Evolutionary conservation across 305 asterid species (phyloP), one percentile per base, ranked within the genome.

Genomic region (Rubia tinctorum): DNA sequence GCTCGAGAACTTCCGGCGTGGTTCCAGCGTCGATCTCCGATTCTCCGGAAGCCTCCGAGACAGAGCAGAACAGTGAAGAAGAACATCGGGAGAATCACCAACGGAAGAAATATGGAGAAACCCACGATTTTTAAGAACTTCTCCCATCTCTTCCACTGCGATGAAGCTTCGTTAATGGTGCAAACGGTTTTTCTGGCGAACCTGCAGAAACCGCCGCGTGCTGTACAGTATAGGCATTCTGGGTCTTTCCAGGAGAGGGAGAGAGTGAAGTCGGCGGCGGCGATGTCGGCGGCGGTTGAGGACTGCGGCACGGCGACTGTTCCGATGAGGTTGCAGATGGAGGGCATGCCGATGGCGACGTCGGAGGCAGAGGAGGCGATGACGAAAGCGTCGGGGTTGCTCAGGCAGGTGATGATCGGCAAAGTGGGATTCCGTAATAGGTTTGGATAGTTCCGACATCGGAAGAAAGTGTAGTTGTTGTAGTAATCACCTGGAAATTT

Each of bases 191-290:
- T 56, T 23, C 74, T 71, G 55, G 58, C 62, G 68, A 65, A 75
- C 25, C 83, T 80, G 74, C 87, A 83, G 8, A 66, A 6, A 13
- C 75, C 78, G 0, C 80, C 81, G 5, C 40, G 76, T 66, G 76
- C 84, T 64, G 73, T 81, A 71, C 96, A 91, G 27, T 73, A 81
- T 55, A 68, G 70, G 61, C 96, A 90, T 25, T 71, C 77, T 0
- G 96, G 97, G 7, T 45, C 72, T 49, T 73, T 71, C 96, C 97
- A 91, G 7, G 84, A 80, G 69, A 91, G 74, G 58, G 55, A n/a
- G 44, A 83, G 71, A 55, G 58, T 51, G 58, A 51, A 51, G 58
- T 83, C 83, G 27, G 3, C 14, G 30, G 30, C 14, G 30, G 25
- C 27, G 27, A 58, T n/a, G 30, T 51, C 5, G 58, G 0, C 75